Conservation (phyloP, 225 moss, liverwort and hornwort genomes). For the Polytrichum commune region DNA sequence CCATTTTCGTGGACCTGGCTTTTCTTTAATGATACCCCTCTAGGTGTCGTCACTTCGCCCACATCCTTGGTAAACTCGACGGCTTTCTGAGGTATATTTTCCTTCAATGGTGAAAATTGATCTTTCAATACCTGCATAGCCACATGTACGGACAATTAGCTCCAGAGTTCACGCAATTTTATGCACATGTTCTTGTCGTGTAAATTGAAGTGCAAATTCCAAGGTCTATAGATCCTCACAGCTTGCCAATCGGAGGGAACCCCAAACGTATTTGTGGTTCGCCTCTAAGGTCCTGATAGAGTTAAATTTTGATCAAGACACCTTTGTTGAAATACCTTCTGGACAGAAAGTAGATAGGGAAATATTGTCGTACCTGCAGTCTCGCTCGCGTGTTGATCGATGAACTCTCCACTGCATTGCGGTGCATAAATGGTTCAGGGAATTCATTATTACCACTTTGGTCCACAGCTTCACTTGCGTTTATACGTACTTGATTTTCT, state of each 20-base stretch:
- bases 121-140: constrained; percentile 12
- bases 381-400: constrained; percentile 18
- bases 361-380: constrained; percentile 35
- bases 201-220: too few relatives aligned
- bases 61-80: constrained; percentile 19
- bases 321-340: too few relatives aligned
- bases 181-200: too few relatives aligned
- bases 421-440: constrained; percentile 34
- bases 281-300: too few relatives aligned
- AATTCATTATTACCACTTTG: constrained; percentile 27
- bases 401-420: constrained; percentile 6
- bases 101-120: constrained; percentile 2
- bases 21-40: constrained; percentile 36
- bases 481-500: constrained; percentile 34
- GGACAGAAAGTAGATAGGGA: too few relatives aligned
- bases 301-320: too few relatives aligned
- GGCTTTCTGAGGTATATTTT: background rate
- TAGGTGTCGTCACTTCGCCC: constrained; percentile 38
- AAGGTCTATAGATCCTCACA: too few relatives aligned
- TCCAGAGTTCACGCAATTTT: background rate
- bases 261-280: too few relatives aligned
- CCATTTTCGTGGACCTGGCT: constrained; percentile 24
- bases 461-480: constrained; percentile 43
- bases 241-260: too few relatives aligned
- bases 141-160: background rate